phyloP scores from a whole-genome alignment of 1,284 basidiomycete species.

The Omphalotus olearius region DNA sequence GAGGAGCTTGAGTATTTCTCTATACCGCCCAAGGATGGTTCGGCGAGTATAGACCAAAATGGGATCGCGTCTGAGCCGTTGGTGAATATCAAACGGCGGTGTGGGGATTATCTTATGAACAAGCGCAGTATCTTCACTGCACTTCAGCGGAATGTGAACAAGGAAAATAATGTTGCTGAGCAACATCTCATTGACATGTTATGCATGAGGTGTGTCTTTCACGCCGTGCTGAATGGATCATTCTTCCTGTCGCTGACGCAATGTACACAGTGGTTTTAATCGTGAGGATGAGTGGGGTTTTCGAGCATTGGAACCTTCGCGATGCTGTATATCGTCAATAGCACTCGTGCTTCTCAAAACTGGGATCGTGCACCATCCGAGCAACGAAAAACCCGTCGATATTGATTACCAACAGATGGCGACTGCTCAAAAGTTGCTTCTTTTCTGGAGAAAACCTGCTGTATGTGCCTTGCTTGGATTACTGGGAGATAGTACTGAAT shows the following conservation, averaged over 20 bases:
- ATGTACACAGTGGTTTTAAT: slow-evolving; percentile 78
- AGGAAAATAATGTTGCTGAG: slow-evolving; percentile 98
- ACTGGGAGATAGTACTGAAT: neutral
- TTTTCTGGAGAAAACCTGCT: slow-evolving; percentile 99
- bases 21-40: slow-evolving; percentile 75
- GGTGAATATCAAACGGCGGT: slow-evolving; percentile 76
- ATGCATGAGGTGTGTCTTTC: slow-evolving; percentile 84
- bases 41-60: slow-evolving; percentile 66
- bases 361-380: slow-evolving; percentile 79
- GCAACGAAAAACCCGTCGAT: slow-evolving; percentile 64
- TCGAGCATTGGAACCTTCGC: slow-evolving; percentile 89
- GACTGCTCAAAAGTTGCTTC: slow-evolving; percentile 93
- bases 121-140: slow-evolving; percentile 96
- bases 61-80: slow-evolving; percentile 78
- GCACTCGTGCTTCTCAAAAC: slow-evolving; percentile 97
- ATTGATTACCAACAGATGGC: slow-evolving; percentile 92
- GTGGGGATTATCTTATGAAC: slow-evolving; percentile 85
- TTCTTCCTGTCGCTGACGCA: slow-evolving; percentile 8
- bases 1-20: slow-evolving; percentile 99
- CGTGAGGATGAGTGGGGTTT: slow-evolving; percentile 97
- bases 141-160: slow-evolving; percentile 96
- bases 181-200: slow-evolving; percentile 99
- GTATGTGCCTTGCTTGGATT: slow-evolving; percentile 45
- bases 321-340: slow-evolving; percentile 97
- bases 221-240: slow-evolving; percentile 1